Percentiles rank a stretch among this genome's conserved stretches.
These are phyloP conservation scores for Hevea brasiliensis DNA, from an alignment of 345 rosid species.

Conservation along the genomic window DNA sequence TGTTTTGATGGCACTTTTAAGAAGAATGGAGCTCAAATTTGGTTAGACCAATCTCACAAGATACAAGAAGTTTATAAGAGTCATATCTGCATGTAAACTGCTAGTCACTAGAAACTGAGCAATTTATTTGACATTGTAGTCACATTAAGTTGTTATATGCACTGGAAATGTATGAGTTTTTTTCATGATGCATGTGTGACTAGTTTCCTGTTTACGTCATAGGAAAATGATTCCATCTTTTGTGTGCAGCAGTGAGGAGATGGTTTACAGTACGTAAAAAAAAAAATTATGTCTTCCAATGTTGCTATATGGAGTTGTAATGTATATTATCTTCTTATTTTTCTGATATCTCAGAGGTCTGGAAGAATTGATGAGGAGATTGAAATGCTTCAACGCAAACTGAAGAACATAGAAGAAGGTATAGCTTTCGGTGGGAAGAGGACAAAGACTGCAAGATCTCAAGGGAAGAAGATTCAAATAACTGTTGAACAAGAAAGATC, in stretches of 20 bases:
- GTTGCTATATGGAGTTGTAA: background rate
- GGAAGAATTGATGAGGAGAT: slow-evolving; percentile 85
- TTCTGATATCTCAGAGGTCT: slow-evolving; percentile 50
- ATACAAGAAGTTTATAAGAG: too few relatives aligned
- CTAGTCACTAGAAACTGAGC: too few relatives aligned
- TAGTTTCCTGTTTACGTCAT: background rate
- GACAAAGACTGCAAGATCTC: slow-evolving; percentile 61
- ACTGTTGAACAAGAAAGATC: slow-evolving; percentile 71
- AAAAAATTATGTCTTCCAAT: too few relatives aligned
- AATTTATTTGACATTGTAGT: too few relatives aligned
- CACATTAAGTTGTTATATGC: too few relatives aligned
- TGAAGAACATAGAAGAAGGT: slow-evolving; percentile 44
- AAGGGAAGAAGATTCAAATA: slow-evolving; percentile 67
- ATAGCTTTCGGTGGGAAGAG: slow-evolving; percentile 15
- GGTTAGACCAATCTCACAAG: too few relatives aligned
- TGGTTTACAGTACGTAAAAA: background rate
- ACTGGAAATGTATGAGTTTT: too few relatives aligned
- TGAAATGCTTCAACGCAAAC: slow-evolving; percentile 64
- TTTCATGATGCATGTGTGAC: background rate
- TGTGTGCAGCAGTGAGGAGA: background rate
- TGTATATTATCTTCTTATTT: background rate
- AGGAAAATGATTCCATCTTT: background rate
- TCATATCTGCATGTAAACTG: too few relatives aligned
- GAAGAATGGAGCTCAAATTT: too few relatives aligned
- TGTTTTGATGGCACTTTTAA: too few relatives aligned